Evolutionary conservation across 768 basidiomycete species (phyloP).

Genomic region (Phanerodontia chrysosporium): DNA sequence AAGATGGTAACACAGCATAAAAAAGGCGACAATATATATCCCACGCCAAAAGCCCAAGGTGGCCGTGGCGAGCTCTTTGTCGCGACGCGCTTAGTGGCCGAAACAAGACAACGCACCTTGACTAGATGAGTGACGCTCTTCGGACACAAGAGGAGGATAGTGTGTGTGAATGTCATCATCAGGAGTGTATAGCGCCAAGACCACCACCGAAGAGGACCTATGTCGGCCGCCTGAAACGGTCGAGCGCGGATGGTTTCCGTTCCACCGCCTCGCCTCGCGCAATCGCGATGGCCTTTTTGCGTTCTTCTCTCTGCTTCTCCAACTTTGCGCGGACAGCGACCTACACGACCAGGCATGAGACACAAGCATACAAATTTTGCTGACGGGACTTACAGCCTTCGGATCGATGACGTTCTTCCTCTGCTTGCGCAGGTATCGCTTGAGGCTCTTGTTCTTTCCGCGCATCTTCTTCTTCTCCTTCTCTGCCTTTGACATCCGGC

Average conservation of each 20-base stretch:
- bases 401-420: slow-evolving; percentile 95
- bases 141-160: too few species aligned
- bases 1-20: background rate
- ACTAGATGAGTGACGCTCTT: too few species aligned
- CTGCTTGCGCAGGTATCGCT: slow-evolving; percentile 85
- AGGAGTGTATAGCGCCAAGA: too few species aligned
- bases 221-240: slow-evolving; percentile 30
- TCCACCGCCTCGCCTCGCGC: slow-evolving; percentile 21
- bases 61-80: too few species aligned
- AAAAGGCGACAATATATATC: background rate
- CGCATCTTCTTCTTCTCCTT: slow-evolving; percentile 78
- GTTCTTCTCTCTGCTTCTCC: slow-evolving; percentile 31
- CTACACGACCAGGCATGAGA: slow-evolving; percentile 18
- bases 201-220: background rate
- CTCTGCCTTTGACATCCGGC: slow-evolving; percentile 30
- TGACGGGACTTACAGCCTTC: slow-evolving; percentile 48
- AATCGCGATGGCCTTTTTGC: slow-evolving; percentile 24
- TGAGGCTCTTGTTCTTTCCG: slow-evolving; percentile 82
- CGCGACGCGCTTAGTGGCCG: too few species aligned
- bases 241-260: slow-evolving; percentile 33
- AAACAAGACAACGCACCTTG: too few species aligned
- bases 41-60: too few species aligned
- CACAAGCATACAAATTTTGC: too few species aligned
- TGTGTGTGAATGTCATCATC: too few species aligned
- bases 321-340: slow-evolving; percentile 41